Percentiles rank a stretch among this genome's conserved stretches.
Evolutionary conservation across 1,139 yeast genomes (phyloP).

Genomic region (Candida mesenterica): DNA sequence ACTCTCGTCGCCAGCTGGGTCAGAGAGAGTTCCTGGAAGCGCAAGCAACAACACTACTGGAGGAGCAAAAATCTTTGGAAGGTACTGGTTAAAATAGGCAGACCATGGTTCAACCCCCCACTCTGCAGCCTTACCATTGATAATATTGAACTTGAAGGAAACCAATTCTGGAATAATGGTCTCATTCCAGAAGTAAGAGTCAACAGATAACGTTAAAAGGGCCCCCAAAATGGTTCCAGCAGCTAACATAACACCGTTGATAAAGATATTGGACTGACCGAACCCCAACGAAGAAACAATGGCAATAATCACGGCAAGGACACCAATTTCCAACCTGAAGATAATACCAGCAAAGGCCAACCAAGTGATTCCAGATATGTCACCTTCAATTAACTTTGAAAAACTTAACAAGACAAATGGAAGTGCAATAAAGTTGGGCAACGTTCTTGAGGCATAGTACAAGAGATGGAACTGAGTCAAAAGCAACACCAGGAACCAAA

Average conservation of each 20-base stretch:
- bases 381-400: constrained; percentile 50
- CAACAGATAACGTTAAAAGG: constrained; percentile 50
- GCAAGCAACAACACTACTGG: constrained; percentile 56
- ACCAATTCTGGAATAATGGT: constrained; percentile 66
- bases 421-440: constrained; percentile 83
- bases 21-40: constrained; percentile 40
- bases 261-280: constrained; percentile 42
- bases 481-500: constrained; percentile 60
- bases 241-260: constrained; percentile 38
- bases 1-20: constrained; percentile 35
- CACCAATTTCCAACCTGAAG: constrained; percentile 71
- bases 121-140: constrained; percentile 64
- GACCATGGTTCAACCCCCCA: constrained; percentile 86
- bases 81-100: constrained; percentile 56
- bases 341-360: constrained; percentile 64
- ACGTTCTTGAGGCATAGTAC: constrained; percentile 74
- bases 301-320: constrained; percentile 49
- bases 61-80: constrained; percentile 56
- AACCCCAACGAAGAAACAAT: constrained; percentile 42
- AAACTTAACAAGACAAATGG: constrained; percentile 67
- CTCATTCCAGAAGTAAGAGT: constrained; percentile 74
- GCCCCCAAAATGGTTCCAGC: constrained; percentile 60
- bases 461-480: constrained; percentile 75
- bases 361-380: constrained; percentile 53
- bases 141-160: constrained; percentile 70